A percentile compares a stretch with the other conserved stretches of the same genome.
Evolutionary conservation across 169 alveolate genomes (phyloP).

Genomic region (Plasmodium vivax): DNA sequence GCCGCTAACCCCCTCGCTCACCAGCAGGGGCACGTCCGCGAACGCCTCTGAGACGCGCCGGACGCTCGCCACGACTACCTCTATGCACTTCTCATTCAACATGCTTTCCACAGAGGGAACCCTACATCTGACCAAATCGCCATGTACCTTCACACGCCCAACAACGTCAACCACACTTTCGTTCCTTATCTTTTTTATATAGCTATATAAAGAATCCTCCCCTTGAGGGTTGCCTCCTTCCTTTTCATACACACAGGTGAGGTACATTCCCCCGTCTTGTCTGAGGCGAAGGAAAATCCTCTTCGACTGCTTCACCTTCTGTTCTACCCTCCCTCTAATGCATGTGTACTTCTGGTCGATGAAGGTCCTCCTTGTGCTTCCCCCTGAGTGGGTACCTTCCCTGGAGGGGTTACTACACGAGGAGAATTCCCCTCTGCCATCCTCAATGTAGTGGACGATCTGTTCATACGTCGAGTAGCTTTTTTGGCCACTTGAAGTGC

Average conservation of each 20-base stretch:
- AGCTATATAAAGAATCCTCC: slow-evolving; percentile 6
- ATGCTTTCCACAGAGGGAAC: slow-evolving; percentile 43
- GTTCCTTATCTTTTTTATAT: slow-evolving; percentile 45
- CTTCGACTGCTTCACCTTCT: slow-evolving; percentile 18
- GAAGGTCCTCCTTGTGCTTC: not conserved
- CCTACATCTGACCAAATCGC: not conserved
- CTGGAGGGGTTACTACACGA: not conserved
- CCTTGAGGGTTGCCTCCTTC: not conserved
- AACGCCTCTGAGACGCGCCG: slow-evolving; percentile 22
- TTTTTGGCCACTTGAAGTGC: not conserved
- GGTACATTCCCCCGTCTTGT: slow-evolving; percentile 12
- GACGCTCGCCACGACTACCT: not conserved
- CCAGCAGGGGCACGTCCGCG: not conserved
- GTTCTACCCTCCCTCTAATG: slow-evolving; percentile 44
- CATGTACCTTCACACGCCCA: slow-evolving; percentile 37
- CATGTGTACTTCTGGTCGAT: not conserved
- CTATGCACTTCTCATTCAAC: slow-evolving; percentile 9
- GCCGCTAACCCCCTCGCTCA: slow-evolving; percentile 13
- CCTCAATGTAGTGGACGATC: slow-evolving; percentile 5
- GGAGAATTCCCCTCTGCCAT: not conserved
- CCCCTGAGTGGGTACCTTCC: not conserved
- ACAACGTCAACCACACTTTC: slow-evolving; percentile 39
- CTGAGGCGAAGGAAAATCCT: slow-evolving; percentile 44
- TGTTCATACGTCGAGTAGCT: slow-evolving; percentile 3
- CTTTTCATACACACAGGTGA: slow-evolving; percentile 53